Evolutionary conservation across 129 eudicot genomes (phyloP).

Genomic region (Pittosporum tobira): DNA sequence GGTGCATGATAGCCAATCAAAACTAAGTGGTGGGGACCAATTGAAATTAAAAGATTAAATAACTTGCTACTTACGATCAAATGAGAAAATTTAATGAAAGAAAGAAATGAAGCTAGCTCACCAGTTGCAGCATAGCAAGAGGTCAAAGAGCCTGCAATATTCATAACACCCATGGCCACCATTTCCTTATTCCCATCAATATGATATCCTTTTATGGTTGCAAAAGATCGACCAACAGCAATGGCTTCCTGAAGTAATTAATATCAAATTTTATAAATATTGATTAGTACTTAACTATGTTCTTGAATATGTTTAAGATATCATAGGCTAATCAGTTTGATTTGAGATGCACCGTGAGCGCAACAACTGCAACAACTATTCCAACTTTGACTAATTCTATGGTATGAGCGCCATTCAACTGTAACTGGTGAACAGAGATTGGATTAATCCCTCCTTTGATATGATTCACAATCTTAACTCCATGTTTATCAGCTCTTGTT

Average conservation of each 20-base stretch:
- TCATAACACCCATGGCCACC: conserved; percentile 76
- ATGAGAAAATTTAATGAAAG: too few relatives aligned
- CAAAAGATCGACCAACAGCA: conserved; percentile 75
- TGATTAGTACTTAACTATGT: too few relatives aligned
- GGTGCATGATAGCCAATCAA: too few relatives aligned
- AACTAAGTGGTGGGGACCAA: too few relatives aligned
- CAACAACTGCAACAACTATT: conserved; percentile 41
- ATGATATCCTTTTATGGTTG: conserved; percentile 62
- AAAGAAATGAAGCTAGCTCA: conserved; percentile 1
- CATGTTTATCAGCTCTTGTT: conserved; percentile 64
- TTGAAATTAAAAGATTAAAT: too few relatives aligned
- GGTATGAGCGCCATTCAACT: conserved; percentile 42
- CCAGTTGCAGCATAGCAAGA: conserved; percentile 92
- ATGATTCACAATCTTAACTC: conserved; percentile 62
- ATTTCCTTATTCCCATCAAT: conserved; percentile 93
- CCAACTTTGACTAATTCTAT: conserved; percentile 39
- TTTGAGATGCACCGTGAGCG: conserved; percentile 32
- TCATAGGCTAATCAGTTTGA: not conserved
- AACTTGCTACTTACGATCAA: too few relatives aligned
- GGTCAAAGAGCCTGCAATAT: conserved; percentile 69
- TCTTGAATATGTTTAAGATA: not conserved
- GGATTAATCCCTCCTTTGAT: conserved; percentile 49
- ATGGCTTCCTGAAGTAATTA: conserved; percentile 63
- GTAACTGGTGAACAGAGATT: conserved; percentile 36
- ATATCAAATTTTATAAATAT: not conserved